Evolutionary conservation across 78 protist genomes (phyloP).

Genomic region (Speleostelium caveatum): DNA sequence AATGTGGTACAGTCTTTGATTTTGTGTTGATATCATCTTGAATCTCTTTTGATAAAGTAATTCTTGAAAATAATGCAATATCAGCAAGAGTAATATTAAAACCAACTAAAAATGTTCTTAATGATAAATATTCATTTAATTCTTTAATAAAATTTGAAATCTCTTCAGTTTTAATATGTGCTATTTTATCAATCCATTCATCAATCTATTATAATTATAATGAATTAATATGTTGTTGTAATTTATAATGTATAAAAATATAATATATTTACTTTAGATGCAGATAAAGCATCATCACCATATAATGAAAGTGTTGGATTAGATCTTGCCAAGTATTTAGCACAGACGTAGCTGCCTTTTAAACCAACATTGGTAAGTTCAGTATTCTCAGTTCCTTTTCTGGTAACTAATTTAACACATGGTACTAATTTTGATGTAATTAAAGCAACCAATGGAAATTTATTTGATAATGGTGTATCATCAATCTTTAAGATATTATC

Average conservation of each 20-base stretch:
- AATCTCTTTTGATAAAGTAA: constrained; percentile 22
- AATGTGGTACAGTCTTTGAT: constrained; percentile 49
- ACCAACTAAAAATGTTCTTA: constrained; percentile 57
- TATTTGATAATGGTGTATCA: constrained; percentile 20
- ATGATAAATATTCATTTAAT: constrained; percentile 44
- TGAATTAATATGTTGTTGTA: not conserved
- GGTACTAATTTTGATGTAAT: constrained; percentile 40
- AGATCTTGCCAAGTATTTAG: constrained; percentile 58
- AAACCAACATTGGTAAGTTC: constrained; percentile 30
- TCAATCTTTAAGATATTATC: constrained; percentile 56
- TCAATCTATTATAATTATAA: not conserved
- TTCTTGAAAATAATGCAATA: constrained; percentile 44
- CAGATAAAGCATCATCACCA: constrained; percentile 51
- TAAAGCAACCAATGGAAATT: constrained; percentile 57
- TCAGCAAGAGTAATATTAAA: constrained; percentile 58
- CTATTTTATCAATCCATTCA: constrained; percentile 48
- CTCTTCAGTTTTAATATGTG: constrained; percentile 37
- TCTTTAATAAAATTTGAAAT: constrained; percentile 9
- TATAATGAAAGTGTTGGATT: not conserved
- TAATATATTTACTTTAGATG: constrained; percentile 18
- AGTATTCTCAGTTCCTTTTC: constrained; percentile 59
- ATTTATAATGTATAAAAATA: not conserved
- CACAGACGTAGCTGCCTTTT: constrained; percentile 35
- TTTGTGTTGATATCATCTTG: constrained; percentile 9
- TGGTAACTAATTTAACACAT: constrained; percentile 43